Evolutionary conservation across 805 yeast species (phyloP).

Genomic region (Myxozyma geophila): DNA sequence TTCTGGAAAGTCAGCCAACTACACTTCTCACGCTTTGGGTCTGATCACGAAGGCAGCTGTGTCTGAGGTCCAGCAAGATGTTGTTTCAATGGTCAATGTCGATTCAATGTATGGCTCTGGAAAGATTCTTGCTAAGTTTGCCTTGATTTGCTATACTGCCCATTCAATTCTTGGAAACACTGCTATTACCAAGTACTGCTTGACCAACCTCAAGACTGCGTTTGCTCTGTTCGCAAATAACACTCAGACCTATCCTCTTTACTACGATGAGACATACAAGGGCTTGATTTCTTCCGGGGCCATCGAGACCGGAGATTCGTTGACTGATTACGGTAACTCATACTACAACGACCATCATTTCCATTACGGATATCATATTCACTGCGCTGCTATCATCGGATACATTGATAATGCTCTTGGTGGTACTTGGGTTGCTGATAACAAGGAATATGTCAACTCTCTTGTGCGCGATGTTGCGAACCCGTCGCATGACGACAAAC

Average conservation of each 20-base stretch:
- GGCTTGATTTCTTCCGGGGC: constrained; percentile 63
- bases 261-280: constrained; percentile 58
- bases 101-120: constrained; percentile 93
- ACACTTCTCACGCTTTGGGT: constrained; percentile 48
- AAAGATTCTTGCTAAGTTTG: constrained; percentile 85
- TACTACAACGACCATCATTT: constrained; percentile 87
- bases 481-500: constrained; percentile 56
- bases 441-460: constrained; percentile 62
- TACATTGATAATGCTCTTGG: constrained; percentile 60
- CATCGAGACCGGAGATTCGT: constrained; percentile 45
- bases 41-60: constrained; percentile 55
- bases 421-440: constrained; percentile 55
- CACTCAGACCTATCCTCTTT: constrained; percentile 70
- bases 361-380: constrained; percentile 82
- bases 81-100: constrained; percentile 60
- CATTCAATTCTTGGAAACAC: constrained; percentile 66
- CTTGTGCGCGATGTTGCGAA: constrained; percentile 71
- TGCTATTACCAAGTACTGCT: constrained; percentile 54
- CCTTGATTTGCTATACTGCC: constrained; percentile 77
- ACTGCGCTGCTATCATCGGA: constrained; percentile 82
- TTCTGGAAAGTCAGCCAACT: constrained; percentile 48
- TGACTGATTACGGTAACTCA: constrained; percentile 75
- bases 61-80: constrained; percentile 60
- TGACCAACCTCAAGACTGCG: constrained; percentile 67
- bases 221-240: constrained; percentile 71